Conservation (phyloP, 2,329 filamentous ascomycete species). For the Epichloe bromicola region DNA sequence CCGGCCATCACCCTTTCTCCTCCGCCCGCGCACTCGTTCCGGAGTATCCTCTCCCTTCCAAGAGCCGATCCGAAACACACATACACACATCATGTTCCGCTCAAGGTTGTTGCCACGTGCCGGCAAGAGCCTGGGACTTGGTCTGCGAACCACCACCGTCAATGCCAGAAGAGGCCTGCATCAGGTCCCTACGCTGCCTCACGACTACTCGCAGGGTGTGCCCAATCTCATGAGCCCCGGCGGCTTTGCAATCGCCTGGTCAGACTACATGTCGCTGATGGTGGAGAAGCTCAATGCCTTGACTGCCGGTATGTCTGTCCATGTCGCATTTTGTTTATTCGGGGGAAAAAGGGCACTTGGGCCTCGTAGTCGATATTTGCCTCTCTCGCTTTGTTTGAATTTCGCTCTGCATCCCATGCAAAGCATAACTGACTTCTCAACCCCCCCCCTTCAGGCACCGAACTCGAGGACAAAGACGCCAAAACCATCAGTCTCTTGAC, state of each 20-base stretch:
- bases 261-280: conserved; percentile 63
- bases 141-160: conserved; percentile 21
- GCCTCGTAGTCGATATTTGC: no score
- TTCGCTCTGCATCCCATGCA: no score
- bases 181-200: conserved; percentile 30
- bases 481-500: conserved; percentile 61
- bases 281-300: conserved; percentile 64
- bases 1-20: not conserved
- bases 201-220: conserved; percentile 40
- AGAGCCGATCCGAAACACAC: not conserved
- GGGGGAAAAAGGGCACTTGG: no score
- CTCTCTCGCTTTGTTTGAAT: no score
- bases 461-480: conserved; percentile 45
- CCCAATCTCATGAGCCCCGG: conserved; percentile 56
- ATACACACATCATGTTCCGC: conserved; percentile 31
- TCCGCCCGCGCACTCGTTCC: not conserved
- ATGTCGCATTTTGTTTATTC: not conserved
- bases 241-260: conserved; percentile 68
- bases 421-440: no score
- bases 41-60: not conserved
- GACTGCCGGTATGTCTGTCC: conserved; percentile 47
- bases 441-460: conserved; percentile 37
- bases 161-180: conserved; percentile 31
- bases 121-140: conserved; percentile 23
- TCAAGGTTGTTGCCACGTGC: conserved; percentile 38